Evolutionary conservation across 805 yeast genomes (phyloP), one percentile per base, ranked within the genome.

Genomic region (Schwanniomyces yamadae): DNA sequence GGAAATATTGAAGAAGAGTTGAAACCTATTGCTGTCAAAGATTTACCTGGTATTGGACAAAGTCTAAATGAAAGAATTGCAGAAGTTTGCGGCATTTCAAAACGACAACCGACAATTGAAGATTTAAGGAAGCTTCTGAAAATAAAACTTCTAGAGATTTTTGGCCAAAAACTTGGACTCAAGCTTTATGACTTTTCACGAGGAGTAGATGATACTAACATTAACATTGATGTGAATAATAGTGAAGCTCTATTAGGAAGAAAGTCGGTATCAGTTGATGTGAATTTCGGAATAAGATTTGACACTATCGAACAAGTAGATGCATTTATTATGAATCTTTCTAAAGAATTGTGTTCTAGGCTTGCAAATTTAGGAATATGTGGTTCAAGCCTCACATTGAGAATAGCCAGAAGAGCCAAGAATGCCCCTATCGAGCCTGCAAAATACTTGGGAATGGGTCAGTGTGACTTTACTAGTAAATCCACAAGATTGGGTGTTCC

Each of bases 271-370:
- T 87, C 95, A 0, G 84, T 89, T 4, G 98, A 91, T 52, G 82
- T 91, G 18, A 86, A 88, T 43, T 91, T 88, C 82, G 98, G 96
- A 0, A 84, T 91, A 1, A 55, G 98, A 31, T 84, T 90, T 45
- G 74, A 78, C 21, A 64, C 63, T 1, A 65, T 73, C 20, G 55
- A 59, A 0, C 87, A 91, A 51, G 76, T 83, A 16, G 90, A 83
- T 42, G 45, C 37, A 4, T 93, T 91, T 50, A 52, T 87, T 7
- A 61, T 67, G 23, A 61, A 74, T 13, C 59, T 89, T 31, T 66
- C 83, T 1, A 58, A 61, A 20, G 96, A 88, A 49, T 51, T 93
- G 33, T 61, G 71, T 33, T 42, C 58, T 0, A 67, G 95, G 35
- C 51, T 89, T 37, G 41, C 57, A 1, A 68, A 63, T 12, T 48